Conservation (phyloP, 129 eudicot genomes). For the Flaveria bidentis region DNA sequence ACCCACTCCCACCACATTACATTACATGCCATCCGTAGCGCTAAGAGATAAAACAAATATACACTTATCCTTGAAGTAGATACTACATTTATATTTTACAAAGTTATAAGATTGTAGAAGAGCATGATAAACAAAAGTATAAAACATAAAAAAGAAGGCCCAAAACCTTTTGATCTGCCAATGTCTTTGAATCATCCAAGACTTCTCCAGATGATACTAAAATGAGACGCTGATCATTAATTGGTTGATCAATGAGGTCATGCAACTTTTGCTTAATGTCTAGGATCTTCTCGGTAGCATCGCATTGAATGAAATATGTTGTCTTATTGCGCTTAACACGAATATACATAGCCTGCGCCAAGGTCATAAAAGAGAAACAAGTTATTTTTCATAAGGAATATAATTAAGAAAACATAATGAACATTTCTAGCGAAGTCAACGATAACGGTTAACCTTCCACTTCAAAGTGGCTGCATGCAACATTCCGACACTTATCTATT, state of each 20-base stretch:
- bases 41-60: neutral
- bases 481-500: neutral
- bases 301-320: slow-evolving; percentile 86
- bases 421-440: neutral
- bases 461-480: neutral
- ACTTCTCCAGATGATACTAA: slow-evolving; percentile 63
- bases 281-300: slow-evolving; percentile 77
- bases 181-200: slow-evolving; percentile 82
- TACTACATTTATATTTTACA: neutral
- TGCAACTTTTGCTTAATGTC: slow-evolving; percentile 85
- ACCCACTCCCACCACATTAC: no score
- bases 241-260: slow-evolving; percentile 75
- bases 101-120: neutral
- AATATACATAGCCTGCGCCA: slow-evolving; percentile 84
- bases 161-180: slow-evolving; percentile 92
- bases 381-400: no score
- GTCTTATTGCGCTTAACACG: slow-evolving; percentile 92
- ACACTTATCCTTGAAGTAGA: neutral
- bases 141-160: neutral
- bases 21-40: neutral
- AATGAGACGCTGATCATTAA: slow-evolving; percentile 70
- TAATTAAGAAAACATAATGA: neutral
- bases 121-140: slow-evolving; percentile 2
- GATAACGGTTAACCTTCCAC: neutral
- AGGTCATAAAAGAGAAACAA: neutral